These are phyloP conservation scores for Endotrypanum monterogeii DNA, from an alignment of 208 protist species.

Conservation along the genomic window DNA sequence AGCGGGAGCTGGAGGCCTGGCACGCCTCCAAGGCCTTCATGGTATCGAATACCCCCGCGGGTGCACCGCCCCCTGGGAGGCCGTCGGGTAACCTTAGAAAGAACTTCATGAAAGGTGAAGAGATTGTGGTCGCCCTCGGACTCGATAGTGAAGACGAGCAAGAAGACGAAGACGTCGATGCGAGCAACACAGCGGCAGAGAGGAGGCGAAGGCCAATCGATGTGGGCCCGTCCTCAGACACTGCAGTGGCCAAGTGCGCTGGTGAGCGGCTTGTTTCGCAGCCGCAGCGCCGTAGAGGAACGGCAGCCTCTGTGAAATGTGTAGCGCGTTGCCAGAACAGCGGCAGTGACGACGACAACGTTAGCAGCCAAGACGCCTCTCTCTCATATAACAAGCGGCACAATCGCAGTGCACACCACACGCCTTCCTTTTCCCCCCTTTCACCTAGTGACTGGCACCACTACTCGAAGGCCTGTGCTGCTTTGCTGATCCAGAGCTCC, in stretches of 20 bases:
- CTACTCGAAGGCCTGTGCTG: not conserved
- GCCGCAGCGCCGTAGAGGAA: constrained; percentile 6
- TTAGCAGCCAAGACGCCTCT: constrained; percentile 22
- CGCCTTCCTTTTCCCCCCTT: not conserved
- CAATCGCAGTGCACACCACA: constrained; percentile 10
- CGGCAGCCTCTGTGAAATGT: constrained; percentile 4
- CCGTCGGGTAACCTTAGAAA: constrained; percentile 20
- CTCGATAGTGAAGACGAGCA: constrained; percentile 30
- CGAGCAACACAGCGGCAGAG: not conserved
- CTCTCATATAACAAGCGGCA: constrained; percentile 29
- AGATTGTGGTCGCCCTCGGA: constrained; percentile 18
- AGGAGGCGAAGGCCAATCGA: not conserved
- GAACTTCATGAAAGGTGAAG: constrained; percentile 30
- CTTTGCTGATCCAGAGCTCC: not conserved
- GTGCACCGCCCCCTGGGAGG: not conserved
- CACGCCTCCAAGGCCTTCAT: constrained; percentile 24
- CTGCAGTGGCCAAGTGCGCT: constrained; percentile 12
- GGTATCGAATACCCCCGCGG: not conserved
- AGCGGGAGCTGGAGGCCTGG: constrained; percentile 14
- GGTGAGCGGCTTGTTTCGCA: constrained; percentile 18
- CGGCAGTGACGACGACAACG: constrained; percentile 5
- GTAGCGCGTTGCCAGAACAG: not conserved
- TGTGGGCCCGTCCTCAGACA: not conserved
- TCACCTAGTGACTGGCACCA: not conserved
- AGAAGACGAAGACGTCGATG: constrained; percentile 6